phyloP scores from a whole-genome alignment of 208 protist genomes.

The Leishmania turanica region DNA sequence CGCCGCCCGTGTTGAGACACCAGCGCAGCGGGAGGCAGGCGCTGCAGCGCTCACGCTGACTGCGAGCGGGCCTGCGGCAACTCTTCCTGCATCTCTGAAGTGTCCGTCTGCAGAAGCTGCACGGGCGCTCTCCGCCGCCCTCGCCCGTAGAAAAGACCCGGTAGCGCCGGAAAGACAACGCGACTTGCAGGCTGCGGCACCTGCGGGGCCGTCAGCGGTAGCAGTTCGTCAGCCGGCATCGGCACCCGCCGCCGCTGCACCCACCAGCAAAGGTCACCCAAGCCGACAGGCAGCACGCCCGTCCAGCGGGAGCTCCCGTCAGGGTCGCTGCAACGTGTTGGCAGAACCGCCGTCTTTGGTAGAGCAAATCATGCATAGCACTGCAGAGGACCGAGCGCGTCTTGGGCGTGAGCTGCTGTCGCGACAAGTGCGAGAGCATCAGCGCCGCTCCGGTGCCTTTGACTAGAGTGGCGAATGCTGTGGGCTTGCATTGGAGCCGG shows the following conservation, averaged over 20 bases:
- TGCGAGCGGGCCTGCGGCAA: neutral
- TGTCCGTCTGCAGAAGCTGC: neutral
- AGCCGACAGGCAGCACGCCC: neutral
- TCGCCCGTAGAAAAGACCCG: neutral
- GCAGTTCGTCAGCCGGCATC: neutral
- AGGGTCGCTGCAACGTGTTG: neutral
- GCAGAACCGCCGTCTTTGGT: constrained; percentile 8
- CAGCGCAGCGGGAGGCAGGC: constrained; percentile 5
- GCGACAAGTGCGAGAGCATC: constrained; percentile 44
- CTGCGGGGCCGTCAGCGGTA: neutral
- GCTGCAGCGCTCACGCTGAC: constrained; percentile 1
- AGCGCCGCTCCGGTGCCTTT: constrained; percentile 7
- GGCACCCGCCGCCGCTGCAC: neutral
- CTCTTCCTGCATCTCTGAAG: neutral
- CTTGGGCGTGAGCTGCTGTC: constrained; percentile 74
- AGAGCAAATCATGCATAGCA: constrained; percentile 30
- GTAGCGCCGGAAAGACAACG: neutral
- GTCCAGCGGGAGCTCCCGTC: neutral
- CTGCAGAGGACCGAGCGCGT: constrained; percentile 19
- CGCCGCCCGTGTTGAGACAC: neutral
- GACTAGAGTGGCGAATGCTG: neutral
- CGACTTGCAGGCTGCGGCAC: neutral
- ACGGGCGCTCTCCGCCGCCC: neutral
- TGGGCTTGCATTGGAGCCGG: neutral
- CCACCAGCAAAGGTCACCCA: neutral